Conservation (phyloP, 75 land plant species). For the Sequoiadendron giganteum region DNA sequence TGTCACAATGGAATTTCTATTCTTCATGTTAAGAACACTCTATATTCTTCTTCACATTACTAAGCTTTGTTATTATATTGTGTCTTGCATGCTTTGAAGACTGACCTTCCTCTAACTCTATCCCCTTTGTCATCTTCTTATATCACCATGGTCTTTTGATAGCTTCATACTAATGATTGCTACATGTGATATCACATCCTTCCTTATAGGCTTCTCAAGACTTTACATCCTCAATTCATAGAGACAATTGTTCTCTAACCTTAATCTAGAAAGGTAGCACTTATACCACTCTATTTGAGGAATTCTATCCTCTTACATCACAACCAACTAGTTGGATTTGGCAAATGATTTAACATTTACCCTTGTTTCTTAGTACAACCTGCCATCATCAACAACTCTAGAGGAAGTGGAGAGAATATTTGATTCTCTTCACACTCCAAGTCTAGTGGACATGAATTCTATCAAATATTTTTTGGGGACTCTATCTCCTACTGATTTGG, state of each 20-base stretch:
- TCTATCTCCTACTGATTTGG: slow-evolving; percentile 69
- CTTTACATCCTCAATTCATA: slow-evolving; percentile 83
- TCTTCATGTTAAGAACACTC: too few relatives aligned
- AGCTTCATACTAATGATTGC: not conserved
- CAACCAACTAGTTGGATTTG: slow-evolving; percentile 83
- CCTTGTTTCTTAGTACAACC: slow-evolving; percentile 77
- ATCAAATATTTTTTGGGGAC: slow-evolving; percentile 79
- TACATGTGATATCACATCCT: not conserved
- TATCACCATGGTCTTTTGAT: too few relatives aligned
- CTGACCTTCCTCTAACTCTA: slow-evolving; percentile 9
- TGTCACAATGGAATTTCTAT: too few relatives aligned
- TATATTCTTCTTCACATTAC: too few relatives aligned
- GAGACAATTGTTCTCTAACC: slow-evolving; percentile 85
- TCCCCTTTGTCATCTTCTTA: too few relatives aligned
- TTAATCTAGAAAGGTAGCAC: slow-evolving; percentile 95
- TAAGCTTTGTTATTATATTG: too few relatives aligned
- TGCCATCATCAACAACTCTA: slow-evolving; percentile 81
- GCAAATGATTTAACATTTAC: slow-evolving; percentile 93
- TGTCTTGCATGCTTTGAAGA: too few relatives aligned
- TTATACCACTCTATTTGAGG: slow-evolving; percentile 78
- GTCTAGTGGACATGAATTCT: slow-evolving; percentile 90
- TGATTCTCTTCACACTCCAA: slow-evolving; percentile 87
- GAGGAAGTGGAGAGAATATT: slow-evolving; percentile 65
- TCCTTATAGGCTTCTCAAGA: slow-evolving; percentile 45
- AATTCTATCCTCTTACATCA: slow-evolving; percentile 82